phyloP scores from a whole-genome alignment of 139 green algal species.

The Coccomyxa sp. region DNA sequence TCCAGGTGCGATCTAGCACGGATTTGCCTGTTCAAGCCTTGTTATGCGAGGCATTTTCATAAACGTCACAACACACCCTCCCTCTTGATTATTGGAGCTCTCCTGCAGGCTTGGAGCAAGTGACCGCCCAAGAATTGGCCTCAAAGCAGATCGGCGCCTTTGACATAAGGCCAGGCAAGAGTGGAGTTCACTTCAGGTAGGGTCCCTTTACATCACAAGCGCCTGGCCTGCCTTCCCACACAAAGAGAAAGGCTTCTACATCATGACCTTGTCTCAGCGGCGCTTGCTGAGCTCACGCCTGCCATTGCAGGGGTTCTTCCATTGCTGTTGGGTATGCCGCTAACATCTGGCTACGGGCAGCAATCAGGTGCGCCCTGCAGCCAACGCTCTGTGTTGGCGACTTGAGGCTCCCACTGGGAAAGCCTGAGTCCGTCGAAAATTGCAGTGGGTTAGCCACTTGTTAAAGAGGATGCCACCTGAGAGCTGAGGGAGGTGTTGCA shows the following conservation, averaged over 20 bases:
- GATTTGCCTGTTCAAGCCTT: too few relatives aligned
- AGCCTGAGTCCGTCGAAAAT: neutral
- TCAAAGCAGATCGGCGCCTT: conserved; percentile 33
- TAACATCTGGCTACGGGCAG: conserved; percentile 67
- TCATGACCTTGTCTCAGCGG: too few relatives aligned
- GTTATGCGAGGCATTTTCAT: neutral
- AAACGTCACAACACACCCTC: neutral
- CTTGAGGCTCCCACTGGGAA: neutral
- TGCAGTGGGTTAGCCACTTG: neutral
- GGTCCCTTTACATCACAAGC: neutral
- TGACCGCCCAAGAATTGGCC: conserved; percentile 63
- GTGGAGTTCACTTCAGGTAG: conserved; percentile 50
- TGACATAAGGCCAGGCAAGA: conserved; percentile 32
- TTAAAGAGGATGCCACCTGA: neutral
- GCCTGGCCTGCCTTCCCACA: neutral
- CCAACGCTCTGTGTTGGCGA: neutral
- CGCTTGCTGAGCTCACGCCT: too few relatives aligned
- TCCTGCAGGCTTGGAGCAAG: conserved; percentile 52
- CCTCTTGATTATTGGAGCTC: neutral
- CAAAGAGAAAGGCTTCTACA: too few relatives aligned
- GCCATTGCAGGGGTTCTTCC: conserved; percentile 9
- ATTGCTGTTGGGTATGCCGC: conserved; percentile 51
- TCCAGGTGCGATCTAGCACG: too few relatives aligned
- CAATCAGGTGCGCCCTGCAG: conserved; percentile 28
- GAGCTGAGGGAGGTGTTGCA: neutral